Evolutionary conservation across 1,284 basidiomycete genomes (phyloP), one percentile per base, ranked within the genome.

Genomic region (Naganishia sp.): DNA sequence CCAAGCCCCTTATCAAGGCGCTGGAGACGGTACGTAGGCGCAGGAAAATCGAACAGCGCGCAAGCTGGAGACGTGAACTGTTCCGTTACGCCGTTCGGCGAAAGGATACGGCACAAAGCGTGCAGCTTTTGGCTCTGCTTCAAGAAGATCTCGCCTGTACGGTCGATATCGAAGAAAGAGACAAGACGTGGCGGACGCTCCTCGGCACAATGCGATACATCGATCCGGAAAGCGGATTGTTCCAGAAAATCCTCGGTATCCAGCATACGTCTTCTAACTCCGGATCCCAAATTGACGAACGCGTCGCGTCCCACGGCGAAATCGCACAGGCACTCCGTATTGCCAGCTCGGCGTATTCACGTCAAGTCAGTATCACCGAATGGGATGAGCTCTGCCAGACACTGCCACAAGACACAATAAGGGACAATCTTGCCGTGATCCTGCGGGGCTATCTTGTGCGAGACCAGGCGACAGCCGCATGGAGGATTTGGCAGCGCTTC

Each of bases 1-100:
- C 58, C 17, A 61, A 61, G 31, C 58, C 58, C 47, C 58, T 61
- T 32, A 39, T 61, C n/a, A 35, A 47, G 23, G 58, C 58, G 6
- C 41, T 61, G 23, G 58, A 61, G 35, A 42, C 47, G 28, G 58
- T 51, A 11, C 21, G 58, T 17, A 61, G 50, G 21, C 58, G 47
- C 31, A 61, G 39, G 39, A 50, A 50, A 10, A 50, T 61, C 21
- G 58, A 51, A 6, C 23, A 51, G 35, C 35, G 25, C 11, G n/a
- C 28, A 15, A 50, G 42, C n/a, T 61, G 58, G 58, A 25, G 25
- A 31, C 58, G 58, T 15, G 49, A 49, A 28, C 32, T 61, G 15
- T 61, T 61, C 11, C 58, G 47, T 10, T 61, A 51, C 23, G 47
- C 47, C 35, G 25, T 61, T 23, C 15, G 58, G 39, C 58, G 31